Percentiles rank a stretch among this genome's conserved stretches.
Conservation (phyloP, 169 alveolate genomes). For the Plasmodium relictum region DNA sequence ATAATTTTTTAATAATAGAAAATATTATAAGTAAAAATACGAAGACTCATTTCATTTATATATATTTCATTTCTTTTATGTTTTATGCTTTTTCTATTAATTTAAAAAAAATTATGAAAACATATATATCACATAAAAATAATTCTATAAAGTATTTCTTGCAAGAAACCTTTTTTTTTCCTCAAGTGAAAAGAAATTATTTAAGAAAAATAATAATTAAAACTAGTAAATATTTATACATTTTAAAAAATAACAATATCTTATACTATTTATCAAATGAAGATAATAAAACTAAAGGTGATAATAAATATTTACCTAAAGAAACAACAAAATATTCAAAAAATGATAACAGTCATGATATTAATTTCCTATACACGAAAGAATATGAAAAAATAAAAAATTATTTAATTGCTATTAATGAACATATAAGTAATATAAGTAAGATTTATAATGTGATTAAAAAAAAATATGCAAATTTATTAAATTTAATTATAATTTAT, state of each 20-base stretch:
- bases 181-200: conserved; percentile 3
- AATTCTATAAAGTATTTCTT: conserved; percentile 1
- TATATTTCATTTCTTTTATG: conserved; percentile 2
- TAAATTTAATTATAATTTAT: background rate
- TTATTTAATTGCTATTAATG: background rate
- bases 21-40: background rate
- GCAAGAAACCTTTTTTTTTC: conserved; percentile 10
- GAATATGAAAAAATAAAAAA: background rate
- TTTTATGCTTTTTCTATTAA: background rate
- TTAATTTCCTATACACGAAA: background rate
- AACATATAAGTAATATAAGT: background rate
- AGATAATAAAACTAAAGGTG: background rate
- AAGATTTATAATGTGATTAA: background rate
- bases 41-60: background rate
- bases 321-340: background rate
- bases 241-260: conserved; percentile 4
- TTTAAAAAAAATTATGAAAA: background rate
- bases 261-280: background rate
- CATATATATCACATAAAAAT: background rate
- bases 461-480: conserved; percentile 1
- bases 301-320: background rate
- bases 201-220: conserved; percentile 4
- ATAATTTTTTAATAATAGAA: background rate
- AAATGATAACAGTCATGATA: background rate
- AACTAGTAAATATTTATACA: background rate